Conservation (phyloP, 106 monocot genomes). For the Acanthochlamys bracteata region DNA sequence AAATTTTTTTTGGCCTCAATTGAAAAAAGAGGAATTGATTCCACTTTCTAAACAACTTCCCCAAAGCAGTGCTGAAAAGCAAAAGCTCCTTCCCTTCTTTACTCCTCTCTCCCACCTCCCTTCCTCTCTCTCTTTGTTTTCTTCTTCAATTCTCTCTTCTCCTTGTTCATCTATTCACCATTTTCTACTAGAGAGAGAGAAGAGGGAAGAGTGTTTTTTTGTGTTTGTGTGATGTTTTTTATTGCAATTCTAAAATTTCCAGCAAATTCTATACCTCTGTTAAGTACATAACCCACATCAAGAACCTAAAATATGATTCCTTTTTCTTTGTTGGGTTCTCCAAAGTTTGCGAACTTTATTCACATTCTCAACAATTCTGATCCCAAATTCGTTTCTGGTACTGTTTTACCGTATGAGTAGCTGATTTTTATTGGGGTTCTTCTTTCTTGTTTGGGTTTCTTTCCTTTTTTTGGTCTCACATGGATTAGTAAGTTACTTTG, state of each 20-base stretch:
- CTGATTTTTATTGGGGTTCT: no score
- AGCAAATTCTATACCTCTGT: no score
- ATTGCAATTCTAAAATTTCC: no score
- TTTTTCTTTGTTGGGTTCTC: background rate
- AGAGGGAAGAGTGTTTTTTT: no score
- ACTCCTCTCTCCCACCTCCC: background rate
- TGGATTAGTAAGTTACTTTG: no score
- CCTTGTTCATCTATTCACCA: background rate
- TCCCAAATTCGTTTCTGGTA: background rate
- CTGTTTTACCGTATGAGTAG: background rate
- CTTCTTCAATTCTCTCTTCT: no score
- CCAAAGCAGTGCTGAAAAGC: conserved; percentile 1
- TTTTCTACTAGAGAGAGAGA: background rate
- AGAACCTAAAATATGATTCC: background rate
- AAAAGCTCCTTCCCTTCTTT: background rate
- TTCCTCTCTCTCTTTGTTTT: background rate
- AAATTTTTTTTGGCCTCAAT: background rate
- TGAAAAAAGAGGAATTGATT: background rate
- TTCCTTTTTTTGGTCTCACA: no score
- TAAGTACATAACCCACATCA: background rate
- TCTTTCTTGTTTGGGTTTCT: no score
- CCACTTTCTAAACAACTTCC: background rate
- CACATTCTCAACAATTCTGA: background rate
- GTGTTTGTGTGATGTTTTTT: no score
- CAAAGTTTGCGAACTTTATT: background rate